phyloP scores from a whole-genome alignment of 2,329 filamentous ascomycete species.

The Colletotrichum sojae region DNA sequence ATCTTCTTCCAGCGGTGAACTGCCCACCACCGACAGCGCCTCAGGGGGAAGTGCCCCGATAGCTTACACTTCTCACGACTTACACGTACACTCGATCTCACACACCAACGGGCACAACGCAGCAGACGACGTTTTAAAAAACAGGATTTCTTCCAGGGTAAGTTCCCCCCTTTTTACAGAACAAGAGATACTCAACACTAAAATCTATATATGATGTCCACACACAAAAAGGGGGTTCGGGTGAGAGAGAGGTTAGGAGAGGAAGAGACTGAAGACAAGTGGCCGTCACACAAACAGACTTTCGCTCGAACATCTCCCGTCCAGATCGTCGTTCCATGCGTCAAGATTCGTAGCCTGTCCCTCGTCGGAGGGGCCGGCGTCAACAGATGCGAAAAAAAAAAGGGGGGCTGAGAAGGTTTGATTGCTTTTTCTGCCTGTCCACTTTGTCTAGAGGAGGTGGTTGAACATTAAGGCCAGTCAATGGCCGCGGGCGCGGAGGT shows the following conservation, averaged over 20 bases:
- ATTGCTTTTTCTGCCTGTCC: conserved; percentile 31
- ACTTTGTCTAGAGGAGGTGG: conserved; percentile 27
- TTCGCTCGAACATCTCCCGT: conserved; percentile 35
- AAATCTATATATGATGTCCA: conserved; percentile 39
- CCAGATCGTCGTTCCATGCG: conserved; percentile 29
- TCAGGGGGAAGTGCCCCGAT: not conserved
- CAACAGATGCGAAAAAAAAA: conserved; percentile 8
- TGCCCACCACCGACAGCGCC: not conserved
- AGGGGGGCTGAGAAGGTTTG: conserved; percentile 24
- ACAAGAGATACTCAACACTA: conserved; percentile 37
- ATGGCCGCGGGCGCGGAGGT: conserved; percentile 20
- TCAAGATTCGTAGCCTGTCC: conserved; percentile 25
- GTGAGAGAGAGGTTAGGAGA: not conserved
- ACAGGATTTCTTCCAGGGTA: conserved; percentile 30
- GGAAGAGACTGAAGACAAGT: conserved; percentile 9
- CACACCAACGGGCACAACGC: not conserved
- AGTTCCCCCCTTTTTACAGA: conserved; percentile 27
- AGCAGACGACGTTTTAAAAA: not conserved
- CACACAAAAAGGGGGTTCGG: conserved; percentile 5
- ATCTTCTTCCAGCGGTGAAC: not conserved
- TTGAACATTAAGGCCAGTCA: conserved; percentile 36
- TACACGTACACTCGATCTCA: not conserved
- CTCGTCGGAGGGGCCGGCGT: conserved; percentile 1
- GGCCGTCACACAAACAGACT: conserved; percentile 35
- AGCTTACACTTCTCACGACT: not conserved